Conservation (phyloP, 805 yeast species). For the Lachancea lanzarotensis region DNA sequence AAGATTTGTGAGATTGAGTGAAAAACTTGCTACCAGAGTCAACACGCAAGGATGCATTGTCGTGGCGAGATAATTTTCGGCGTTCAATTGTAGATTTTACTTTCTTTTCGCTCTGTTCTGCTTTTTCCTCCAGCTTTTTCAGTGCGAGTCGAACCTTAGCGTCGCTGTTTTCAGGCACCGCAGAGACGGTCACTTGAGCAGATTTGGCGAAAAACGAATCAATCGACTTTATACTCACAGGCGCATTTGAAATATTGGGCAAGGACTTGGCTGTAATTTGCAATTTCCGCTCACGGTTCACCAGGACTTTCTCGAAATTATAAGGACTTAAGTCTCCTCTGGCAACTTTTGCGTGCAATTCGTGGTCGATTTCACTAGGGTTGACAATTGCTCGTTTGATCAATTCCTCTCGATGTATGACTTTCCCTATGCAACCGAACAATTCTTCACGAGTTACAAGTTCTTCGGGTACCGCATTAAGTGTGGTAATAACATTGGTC, state of each 20-base stretch:
- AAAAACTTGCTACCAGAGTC: not conserved
- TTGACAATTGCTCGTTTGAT: conserved; percentile 24
- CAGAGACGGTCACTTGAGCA: conserved; percentile 1
- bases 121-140: not conserved
- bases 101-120: conserved; percentile 7
- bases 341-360: conserved; percentile 51
- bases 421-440: conserved; percentile 37
- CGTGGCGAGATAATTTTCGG: conserved; percentile 14
- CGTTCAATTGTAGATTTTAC: conserved; percentile 18
- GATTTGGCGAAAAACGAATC: conserved; percentile 18
- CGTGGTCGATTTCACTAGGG: conserved; percentile 34
- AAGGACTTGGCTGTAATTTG: conserved; percentile 25
- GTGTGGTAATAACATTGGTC: conserved; percentile 41
- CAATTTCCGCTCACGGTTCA: conserved; percentile 28
- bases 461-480: conserved; percentile 49
- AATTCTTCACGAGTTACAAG: conserved; percentile 26
- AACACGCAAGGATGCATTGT: conserved; percentile 4
- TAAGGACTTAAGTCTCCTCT: conserved; percentile 63
- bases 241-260: conserved; percentile 1
- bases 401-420: conserved; percentile 19
- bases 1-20: not conserved
- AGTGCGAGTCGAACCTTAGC: not conserved
- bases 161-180: not conserved
- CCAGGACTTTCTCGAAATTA: conserved; percentile 28
- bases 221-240: conserved; percentile 7